Evolutionary conservation across 2,329 filamentous ascomycete genomes (phyloP).

Genomic region (Cordyceps tenuipes): DNA sequence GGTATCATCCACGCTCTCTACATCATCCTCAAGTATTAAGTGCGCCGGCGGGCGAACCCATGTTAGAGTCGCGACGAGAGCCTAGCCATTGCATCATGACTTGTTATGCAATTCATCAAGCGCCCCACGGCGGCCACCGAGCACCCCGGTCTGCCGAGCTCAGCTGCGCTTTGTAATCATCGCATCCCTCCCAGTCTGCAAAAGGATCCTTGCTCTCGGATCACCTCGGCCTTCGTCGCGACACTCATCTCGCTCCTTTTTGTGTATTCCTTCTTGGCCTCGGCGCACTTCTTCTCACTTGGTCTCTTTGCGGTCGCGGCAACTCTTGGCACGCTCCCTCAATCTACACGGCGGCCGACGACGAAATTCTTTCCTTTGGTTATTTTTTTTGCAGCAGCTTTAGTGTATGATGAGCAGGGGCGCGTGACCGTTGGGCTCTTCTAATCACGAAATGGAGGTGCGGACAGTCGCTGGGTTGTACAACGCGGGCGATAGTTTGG

Average conservation of each 20-base stretch:
- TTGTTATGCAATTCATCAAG: not conserved
- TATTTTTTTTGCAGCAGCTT: conserved; percentile 2
- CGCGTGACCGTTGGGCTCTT: not conserved
- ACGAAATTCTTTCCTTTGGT: conserved; percentile 4
- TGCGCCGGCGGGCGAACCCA: not conserved
- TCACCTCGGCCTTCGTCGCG: not conserved
- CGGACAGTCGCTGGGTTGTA: conserved; percentile 8
- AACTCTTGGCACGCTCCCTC: conserved; percentile 1
- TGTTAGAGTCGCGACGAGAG: conserved; percentile 3
- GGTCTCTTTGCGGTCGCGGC: not conserved
- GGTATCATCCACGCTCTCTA: conserved; percentile 92
- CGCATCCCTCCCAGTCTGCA: not conserved
- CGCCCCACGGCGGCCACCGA: not conserved
- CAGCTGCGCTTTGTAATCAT: not conserved
- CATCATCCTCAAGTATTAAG: conserved; percentile 83
- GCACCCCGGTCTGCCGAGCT: not conserved
- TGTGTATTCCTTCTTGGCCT: not conserved
- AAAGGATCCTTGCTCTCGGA: not conserved
- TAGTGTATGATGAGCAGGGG: not conserved
- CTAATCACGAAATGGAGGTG: conserved; percentile 5
- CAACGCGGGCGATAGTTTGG: conserved; percentile 10
- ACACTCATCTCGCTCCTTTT: not conserved
- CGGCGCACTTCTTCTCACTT: not conserved
- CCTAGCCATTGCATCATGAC: not conserved
- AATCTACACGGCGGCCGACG: conserved; percentile 9